Evolutionary conservation across 768 basidiomycete species (phyloP), one percentile per base, ranked within the genome.

Genomic region (Rhizopogon vinicolor): DNA sequence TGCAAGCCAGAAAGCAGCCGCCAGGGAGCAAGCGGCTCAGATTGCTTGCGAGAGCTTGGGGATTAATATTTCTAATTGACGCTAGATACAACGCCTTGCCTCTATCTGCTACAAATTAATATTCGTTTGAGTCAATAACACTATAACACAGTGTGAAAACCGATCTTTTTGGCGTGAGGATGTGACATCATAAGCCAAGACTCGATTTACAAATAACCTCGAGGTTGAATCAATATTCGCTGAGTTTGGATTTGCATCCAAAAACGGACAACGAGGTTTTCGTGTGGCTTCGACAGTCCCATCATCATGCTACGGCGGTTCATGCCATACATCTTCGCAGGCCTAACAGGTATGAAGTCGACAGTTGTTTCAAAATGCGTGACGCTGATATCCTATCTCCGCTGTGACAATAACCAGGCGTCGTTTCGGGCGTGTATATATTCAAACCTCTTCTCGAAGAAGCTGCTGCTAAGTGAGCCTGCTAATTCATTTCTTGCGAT

Each of bases 371-470:
- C 22, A 31, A 40, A 44, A 55, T 64, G 9, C 56, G 46, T n/a
- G 22, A 28, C 41, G 9, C 37, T 39, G 9, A 25, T 13, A 19
- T 25, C 25, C 44, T 51, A 31, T 44, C 18, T 56, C 48, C 48
- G 48, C 14, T 49, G 33, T 48, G 46, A 49, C 35, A 35, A n/a
- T 19, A 33, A 49, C 13, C 58, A 87, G 86, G 86, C 31, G 66
- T 85, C 50, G 60, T 75, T 28, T 86, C 86, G 12, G 86, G 86
- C 8, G 64, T 85, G 19, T 87, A 87, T 64, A 82, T 87, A 51
- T 87, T 87, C 71, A 77, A 79, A 61, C 85, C 85, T 28, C 42
- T 73, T 18, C 56, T 78, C 9, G 67, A 70, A 41, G 49, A 52
- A 33, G 56, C 41, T 44, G 45, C 56, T 29, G 46, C 42, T 40